Evolutionary conservation across 176 grass and related monocot species (phyloP), one percentile per base, ranked within the genome.

Genomic region (Ensete glaucum): DNA sequence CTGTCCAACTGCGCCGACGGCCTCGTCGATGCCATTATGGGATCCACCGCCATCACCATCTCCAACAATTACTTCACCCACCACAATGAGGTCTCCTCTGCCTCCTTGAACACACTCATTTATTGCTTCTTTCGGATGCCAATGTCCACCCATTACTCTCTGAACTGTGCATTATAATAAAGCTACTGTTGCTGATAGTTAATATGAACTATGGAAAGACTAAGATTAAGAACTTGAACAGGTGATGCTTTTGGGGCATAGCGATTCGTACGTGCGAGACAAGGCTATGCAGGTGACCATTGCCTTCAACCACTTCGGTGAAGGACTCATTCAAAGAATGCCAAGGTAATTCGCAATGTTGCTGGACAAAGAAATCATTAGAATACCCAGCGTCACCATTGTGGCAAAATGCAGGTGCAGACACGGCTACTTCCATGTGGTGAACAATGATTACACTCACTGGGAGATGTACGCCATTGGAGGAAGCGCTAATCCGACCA

Each of bases 391-490:
- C 13, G 15, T 62, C 15, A 15, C 20, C 20, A 62, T 1, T 17
- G 57, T 62, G 57, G 9, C 64, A 67, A 67, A 67, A 74, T 75
- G 54, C 73, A 75, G 73, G 16, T 76, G 73, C 55, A 62, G 73
- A 56, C 73, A 76, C 24, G 73, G 73, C 48, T 76, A 76, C 73
- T 76, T 76, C 73, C 73, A 76, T 76, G 73, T 76, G 14, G 73
- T 76, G 56, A 76, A 76, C 55, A 76, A 76, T 23, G 73, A 76
- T 56, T 76, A 76, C 56, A 76, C 73, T 43, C 73, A 76, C 24
- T 76, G 73, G 73, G 73, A 76, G 11, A 76, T 76, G 73, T 76
- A 76, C 27, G 73, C 73, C 9, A 76, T 76, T 21, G 73, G 73
- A 10, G 73, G 73, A n/a, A 76, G 73, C 9, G 73, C 73, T 9